Conservation (phyloP, 2,329 filamentous ascomycete species). For the Monosporascus ibericus region DNA sequence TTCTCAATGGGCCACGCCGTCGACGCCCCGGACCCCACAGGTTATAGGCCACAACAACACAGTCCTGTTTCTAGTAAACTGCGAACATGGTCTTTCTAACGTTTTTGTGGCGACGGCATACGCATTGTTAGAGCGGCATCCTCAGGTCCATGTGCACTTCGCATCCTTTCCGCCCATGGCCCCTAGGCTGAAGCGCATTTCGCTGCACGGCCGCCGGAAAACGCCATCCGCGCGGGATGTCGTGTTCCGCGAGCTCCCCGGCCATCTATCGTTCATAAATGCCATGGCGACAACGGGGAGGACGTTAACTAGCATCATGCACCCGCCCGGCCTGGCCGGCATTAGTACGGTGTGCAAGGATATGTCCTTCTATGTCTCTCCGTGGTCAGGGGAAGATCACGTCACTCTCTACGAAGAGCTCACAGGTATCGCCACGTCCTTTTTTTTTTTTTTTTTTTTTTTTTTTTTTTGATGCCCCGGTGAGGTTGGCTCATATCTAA, state of each 20-base stretch:
- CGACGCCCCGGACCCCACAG: no score
- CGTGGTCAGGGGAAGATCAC: background rate
- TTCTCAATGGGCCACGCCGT: no score
- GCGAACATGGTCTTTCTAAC: constrained; percentile 29
- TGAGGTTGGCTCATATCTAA: background rate
- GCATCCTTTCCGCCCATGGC: constrained; percentile 23
- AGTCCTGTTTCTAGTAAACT: constrained; percentile 27
- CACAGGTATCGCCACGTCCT: no score
- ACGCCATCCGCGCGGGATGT: constrained; percentile 13
- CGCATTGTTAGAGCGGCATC: constrained; percentile 26
- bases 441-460: no score
- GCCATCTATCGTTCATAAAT: constrained; percentile 4
- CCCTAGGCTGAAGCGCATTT: constrained; percentile 6
- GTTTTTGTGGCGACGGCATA: constrained; percentile 30
- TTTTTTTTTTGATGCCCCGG: no score
- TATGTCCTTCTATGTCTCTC: background rate
- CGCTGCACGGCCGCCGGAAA: constrained; percentile 8
- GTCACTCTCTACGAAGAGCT: background rate
- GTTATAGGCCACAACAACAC: constrained; percentile 18
- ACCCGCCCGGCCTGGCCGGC: constrained; percentile 11
- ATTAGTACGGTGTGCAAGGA: background rate
- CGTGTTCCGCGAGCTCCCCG: constrained; percentile 12
- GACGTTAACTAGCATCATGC: constrained; percentile 10
- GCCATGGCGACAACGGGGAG: constrained; percentile 10
- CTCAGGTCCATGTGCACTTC: constrained; percentile 28